These are phyloP conservation scores for Lipomyces yamanashiensis DNA, from an alignment of 805 yeast genomes.

Conservation along the genomic window DNA sequence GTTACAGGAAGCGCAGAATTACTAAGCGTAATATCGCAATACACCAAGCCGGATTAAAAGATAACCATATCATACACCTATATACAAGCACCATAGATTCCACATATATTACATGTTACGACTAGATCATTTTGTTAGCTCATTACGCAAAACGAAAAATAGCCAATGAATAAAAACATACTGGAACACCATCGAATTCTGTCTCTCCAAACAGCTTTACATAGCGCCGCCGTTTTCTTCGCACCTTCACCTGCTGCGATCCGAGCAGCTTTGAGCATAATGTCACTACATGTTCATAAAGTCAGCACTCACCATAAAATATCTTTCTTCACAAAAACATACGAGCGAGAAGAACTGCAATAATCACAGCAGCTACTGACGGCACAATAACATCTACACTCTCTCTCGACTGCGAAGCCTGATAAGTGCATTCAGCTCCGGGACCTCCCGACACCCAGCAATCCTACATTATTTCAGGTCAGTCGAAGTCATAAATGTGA, in stretches of 20 bases:
- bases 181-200: slow-evolving; percentile 37
- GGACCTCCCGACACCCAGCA: slow-evolving; percentile 37
- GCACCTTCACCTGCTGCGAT: slow-evolving; percentile 29
- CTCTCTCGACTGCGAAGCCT: background rate
- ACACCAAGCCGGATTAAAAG: no score
- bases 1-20: no score
- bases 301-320: background rate
- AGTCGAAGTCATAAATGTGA: background rate
- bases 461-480: slow-evolving; percentile 3
- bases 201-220: slow-evolving; percentile 31
- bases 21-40: no score
- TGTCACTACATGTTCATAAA: slow-evolving; percentile 15
- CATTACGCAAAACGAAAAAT: background rate
- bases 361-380: slow-evolving; percentile 31
- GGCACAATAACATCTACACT: slow-evolving; percentile 28
- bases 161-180: background rate
- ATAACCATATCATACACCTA: background rate
- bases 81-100: background rate
- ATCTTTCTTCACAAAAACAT: background rate
- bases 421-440: slow-evolving; percentile 26
- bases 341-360: slow-evolving; percentile 26
- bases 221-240: slow-evolving; percentile 22
- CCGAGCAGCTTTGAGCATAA: slow-evolving; percentile 27
- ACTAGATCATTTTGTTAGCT: background rate
- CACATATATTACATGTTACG: background rate